These are phyloP conservation scores for Crucibulum laeve DNA, from an alignment of 768 basidiomycete species.

Conservation along the genomic window DNA sequence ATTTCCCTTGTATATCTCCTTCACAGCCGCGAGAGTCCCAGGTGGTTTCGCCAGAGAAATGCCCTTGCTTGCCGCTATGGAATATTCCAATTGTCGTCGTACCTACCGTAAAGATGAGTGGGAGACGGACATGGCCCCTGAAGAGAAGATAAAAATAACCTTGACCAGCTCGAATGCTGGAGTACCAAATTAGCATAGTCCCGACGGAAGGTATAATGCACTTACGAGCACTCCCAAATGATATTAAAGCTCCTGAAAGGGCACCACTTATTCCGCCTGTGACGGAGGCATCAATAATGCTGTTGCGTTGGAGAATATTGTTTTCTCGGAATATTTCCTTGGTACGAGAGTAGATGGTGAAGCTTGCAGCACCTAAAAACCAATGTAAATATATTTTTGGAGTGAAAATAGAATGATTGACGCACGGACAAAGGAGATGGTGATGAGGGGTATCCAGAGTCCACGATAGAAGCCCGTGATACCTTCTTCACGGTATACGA, in stretches of 20 bases:
- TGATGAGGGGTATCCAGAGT: slow-evolving; percentile 88
- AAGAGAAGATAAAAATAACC: slow-evolving; percentile 32
- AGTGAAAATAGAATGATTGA: slow-evolving; percentile 18
- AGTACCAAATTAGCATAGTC: slow-evolving; percentile 1
- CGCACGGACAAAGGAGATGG: slow-evolving; percentile 94
- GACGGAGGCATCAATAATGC: slow-evolving; percentile 64
- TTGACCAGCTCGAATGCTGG: slow-evolving; percentile 93
- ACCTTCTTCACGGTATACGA: slow-evolving; percentile 84
- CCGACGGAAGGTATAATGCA: slow-evolving; percentile 15
- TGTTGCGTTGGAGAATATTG: slow-evolving; percentile 53
- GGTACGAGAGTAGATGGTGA: slow-evolving; percentile 84
- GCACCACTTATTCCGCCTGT: slow-evolving; percentile 84
- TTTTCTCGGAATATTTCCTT: slow-evolving; percentile 68
- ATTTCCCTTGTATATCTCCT: slow-evolving; percentile 64
- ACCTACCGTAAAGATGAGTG: slow-evolving; percentile 42
- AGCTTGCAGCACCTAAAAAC: slow-evolving; percentile 76
- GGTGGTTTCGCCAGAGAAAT: slow-evolving; percentile 71
- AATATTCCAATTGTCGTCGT: slow-evolving; percentile 87
- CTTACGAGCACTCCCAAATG: slow-evolving; percentile 85
- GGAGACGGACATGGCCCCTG: slow-evolving; percentile 4
- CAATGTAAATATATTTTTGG: slow-evolving; percentile 6
- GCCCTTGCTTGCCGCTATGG: slow-evolving; percentile 81
- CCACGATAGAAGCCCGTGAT: slow-evolving; percentile 87
- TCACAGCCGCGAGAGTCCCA: slow-evolving; percentile 72
- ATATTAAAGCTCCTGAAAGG: slow-evolving; percentile 85